Base-by-base conservation (phyloP, 768 basidiomycete genomes). In the Auricularia auricula-judae region DNA sequence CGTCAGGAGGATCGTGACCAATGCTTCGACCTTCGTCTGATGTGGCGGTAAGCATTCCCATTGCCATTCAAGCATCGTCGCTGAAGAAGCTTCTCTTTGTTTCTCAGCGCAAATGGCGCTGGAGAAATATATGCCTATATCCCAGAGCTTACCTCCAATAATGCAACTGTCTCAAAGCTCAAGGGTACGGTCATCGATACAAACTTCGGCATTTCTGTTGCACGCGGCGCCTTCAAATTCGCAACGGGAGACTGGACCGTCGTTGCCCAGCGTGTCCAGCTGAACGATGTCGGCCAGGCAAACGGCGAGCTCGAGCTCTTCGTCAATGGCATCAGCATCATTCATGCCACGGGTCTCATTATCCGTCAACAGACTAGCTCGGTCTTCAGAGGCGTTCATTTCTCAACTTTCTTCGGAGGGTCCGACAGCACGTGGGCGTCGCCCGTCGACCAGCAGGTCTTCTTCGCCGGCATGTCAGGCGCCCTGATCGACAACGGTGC, bases 321-420 rank as follows among this genome's bases (percentile, higher is more conserved):
- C 71, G 81, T 82, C 53, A 80, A 85, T 66, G 89, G 88, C 43
- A 71, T 82, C 75, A 85, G 82, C 69, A 83, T 86, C 63, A 79
- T 90, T 71, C 81, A 77, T 64, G 80, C 85, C 43, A 69, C 67
- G 18, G 84, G 84, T n/a, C 75, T 91, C 23, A 78, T 82, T 64
- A 75, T 89, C 42, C 76, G 84, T 60, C 77, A 81, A 65, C 76
- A 76, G 64, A 72, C 71, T 33, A 73, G 74, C 1, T 82, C 83
- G 44, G 79, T 78, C 66, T 81, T 90, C 69, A 79, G 83, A 42
- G 88, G 89, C 23, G 82, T 88, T 65, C 84, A 84, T 72, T 82
- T 86, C 34, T 85, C 89, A 75, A 86, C 87, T 18, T 89, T 89
- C 81, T 89, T 91, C 68, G 87, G 87, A 60, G 86, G 84, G 81